Base-by-base conservation (phyloP, 805 yeast genomes). In the Metschnikowia vanudenii region DNA sequence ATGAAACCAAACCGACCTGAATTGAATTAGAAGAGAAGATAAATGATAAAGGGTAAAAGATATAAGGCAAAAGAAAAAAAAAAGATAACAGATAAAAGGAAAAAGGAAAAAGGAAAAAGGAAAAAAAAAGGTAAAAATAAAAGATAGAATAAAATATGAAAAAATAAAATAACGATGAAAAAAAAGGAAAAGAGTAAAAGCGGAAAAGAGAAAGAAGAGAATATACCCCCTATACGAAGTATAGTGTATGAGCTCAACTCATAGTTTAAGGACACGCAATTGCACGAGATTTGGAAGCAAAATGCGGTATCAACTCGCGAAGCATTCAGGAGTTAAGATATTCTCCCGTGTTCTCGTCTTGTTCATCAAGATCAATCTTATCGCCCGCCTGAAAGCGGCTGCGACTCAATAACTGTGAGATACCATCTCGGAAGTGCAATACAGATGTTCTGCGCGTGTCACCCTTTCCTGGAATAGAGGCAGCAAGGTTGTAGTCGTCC, bases 361-460 rank as follows among this genome's bases (percentile, higher is more conserved):
- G 45, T 36, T 56, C 59, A 31, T 51, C 56, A 18, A 52, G 38
- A 32, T 41, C 46, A 16, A 45, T 51, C 51, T 53, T 56, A 18
- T 47, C 59, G 18, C 42, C 33, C 16, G 20, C 17, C 3, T 18
- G 43, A 16, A 26, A 12, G 11, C 40, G 45, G n/a, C 22, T 30
- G 20, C 45, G 38, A 16, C 26, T 12, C 41, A 45, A 34, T 48
- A 45, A 16, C 18, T 40, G 46, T 26, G 37, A 32, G 16, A 45
- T 19, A 28, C 47, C 43, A 43, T 46, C 50, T 31, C 51, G 38
- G 41, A 47, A 50, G 16, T 14, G 28, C 39, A 47, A 17, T 33
- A 44, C 40, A 14, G 47, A 12, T 10, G 43, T 13, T 19, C 44
- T 32, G 30, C 33, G 45, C 19, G 31, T 8, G 20, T 36, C 31